Evolutionary conservation across 2,329 filamentous ascomycete genomes (phyloP).

Genomic region (Fusarium mangiferae): DNA sequence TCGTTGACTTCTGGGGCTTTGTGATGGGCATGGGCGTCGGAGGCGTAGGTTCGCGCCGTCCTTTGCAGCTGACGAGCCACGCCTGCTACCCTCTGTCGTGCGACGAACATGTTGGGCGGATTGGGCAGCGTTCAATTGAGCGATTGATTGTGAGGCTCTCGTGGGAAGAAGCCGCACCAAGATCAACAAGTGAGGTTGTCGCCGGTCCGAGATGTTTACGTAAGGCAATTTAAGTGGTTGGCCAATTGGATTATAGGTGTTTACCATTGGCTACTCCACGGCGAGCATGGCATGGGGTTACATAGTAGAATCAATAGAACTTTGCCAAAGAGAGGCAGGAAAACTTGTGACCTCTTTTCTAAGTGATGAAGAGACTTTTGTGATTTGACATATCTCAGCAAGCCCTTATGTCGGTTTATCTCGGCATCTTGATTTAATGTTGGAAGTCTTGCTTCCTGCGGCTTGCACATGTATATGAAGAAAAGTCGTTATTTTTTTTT

Average conservation of each 20-base stretch:
- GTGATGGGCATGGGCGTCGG: conserved; percentile 61
- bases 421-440: neutral
- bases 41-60: conserved; percentile 63
- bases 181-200: conserved; percentile 45
- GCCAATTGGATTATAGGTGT: conserved; percentile 38
- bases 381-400: neutral
- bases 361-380: neutral
- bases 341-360: neutral
- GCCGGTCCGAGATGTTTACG: conserved; percentile 44
- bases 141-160: conserved; percentile 43
- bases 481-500: neutral
- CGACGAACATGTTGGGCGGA: conserved; percentile 52
- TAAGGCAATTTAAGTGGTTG: conserved; percentile 34
- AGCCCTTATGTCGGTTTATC: neutral
- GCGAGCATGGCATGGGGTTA: neutral
- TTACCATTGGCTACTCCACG: conserved; percentile 31
- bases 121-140: conserved; percentile 49
- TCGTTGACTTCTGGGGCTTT: conserved; percentile 62
- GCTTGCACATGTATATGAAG: neutral
- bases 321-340: neutral
- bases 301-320: neutral
- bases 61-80: conserved; percentile 52
- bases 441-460: neutral
- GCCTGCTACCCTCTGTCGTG: conserved; percentile 58
- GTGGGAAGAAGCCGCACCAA: conserved; percentile 38